Conservation (phyloP, 2,329 filamentous ascomycete genomes). For the Botrytis byssoidea region DNA sequence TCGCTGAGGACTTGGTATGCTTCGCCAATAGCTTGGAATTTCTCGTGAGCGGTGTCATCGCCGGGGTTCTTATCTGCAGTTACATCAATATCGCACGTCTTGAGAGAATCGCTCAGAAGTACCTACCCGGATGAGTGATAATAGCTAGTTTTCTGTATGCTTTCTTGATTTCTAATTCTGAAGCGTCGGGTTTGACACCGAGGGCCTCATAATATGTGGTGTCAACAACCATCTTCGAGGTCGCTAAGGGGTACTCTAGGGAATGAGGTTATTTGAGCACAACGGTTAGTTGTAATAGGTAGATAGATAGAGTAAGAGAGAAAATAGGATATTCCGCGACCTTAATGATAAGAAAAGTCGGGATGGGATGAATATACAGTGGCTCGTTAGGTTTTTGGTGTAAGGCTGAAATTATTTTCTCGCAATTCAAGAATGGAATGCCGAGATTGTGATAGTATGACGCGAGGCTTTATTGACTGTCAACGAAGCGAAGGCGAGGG, state of each 20-base stretch:
- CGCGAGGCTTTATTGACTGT: slow-evolving; percentile 18
- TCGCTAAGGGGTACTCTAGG: background rate
- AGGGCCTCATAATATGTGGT: slow-evolving; percentile 62
- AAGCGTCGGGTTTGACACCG: slow-evolving; percentile 79
- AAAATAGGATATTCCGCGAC: background rate
- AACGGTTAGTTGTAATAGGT: background rate
- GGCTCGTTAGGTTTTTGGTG: background rate
- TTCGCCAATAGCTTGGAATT: slow-evolving; percentile 84
- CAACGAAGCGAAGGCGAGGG: background rate
- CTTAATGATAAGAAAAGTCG: background rate
- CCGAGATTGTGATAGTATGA: slow-evolving; percentile 18
- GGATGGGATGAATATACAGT: background rate
- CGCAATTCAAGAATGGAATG: slow-evolving; percentile 12
- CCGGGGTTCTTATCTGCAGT: slow-evolving; percentile 89
- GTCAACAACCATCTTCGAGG: slow-evolving; percentile 36
- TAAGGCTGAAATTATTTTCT: slow-evolving; percentile 17
- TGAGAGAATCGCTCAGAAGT: background rate
- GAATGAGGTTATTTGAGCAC: background rate
- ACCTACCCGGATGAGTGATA: slow-evolving; percentile 63
- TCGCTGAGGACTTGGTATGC: slow-evolving; percentile 82
- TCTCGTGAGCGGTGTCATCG: slow-evolving; percentile 88
- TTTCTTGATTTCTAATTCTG: slow-evolving; percentile 94
- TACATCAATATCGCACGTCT: slow-evolving; percentile 8
- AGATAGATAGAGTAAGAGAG: background rate
- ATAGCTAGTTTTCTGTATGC: slow-evolving; percentile 94